Percentiles rank a stretch among this genome's conserved stretches.
These are phyloP conservation scores for Metschnikowia dekortorum DNA, from an alignment of 805 yeast species.

Conservation along the genomic window DNA sequence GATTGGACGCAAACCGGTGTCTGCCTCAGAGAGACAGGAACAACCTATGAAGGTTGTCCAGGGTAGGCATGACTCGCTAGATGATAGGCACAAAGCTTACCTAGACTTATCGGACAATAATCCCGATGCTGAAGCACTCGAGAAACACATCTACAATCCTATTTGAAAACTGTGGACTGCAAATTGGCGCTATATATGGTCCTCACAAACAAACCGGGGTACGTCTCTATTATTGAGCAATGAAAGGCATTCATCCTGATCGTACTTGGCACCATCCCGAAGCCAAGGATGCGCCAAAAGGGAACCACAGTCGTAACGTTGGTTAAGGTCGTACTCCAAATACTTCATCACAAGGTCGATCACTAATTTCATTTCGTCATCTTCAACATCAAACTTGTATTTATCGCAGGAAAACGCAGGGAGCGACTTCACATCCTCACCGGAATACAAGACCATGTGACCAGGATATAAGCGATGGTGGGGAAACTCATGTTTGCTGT, in stretches of 20 bases:
- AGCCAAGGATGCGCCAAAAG: constrained; percentile 54
- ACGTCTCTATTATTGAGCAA: constrained; percentile 26
- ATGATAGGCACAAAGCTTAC: background rate
- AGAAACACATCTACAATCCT: background rate
- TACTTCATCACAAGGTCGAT: constrained; percentile 48
- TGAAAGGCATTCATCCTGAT: constrained; percentile 15
- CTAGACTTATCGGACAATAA: constrained; percentile 1
- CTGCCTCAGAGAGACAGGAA: background rate
- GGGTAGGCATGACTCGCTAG: too few species aligned
- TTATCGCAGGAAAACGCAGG: constrained; percentile 46
- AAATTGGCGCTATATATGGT: background rate
- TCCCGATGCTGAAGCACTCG: background rate
- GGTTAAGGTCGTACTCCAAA: constrained; percentile 44
- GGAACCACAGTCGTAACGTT: constrained; percentile 52
- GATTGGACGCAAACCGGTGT: background rate
- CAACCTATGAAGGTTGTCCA: background rate
- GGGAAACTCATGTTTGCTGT: too few species aligned
- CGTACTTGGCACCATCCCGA: constrained; percentile 8
- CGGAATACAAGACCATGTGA: too few species aligned
- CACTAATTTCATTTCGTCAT: constrained; percentile 34
- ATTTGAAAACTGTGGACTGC: background rate
- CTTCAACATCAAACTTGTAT: constrained; percentile 53
- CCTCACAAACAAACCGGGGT: constrained; percentile 30
- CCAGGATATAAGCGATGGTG: too few species aligned
- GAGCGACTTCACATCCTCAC: too few species aligned